These are phyloP conservation scores for Parachaetomium inaequale DNA, from an alignment of 495 filamentous ascomycete genomes.

Conservation along the genomic window DNA sequence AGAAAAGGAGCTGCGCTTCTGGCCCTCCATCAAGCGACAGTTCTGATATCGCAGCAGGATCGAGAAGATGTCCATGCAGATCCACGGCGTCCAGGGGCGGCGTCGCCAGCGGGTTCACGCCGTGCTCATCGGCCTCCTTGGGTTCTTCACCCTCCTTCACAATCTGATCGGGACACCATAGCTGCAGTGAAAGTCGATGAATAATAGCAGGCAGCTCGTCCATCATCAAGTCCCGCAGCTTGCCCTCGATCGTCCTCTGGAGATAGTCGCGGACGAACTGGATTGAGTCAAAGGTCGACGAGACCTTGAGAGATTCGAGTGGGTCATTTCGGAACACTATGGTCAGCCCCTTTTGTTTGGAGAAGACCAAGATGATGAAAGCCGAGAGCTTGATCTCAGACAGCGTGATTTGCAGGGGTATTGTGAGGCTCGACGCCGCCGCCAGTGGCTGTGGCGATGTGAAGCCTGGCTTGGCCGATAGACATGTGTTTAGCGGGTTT, in stretches of 20 bases:
- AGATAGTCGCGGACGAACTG: slow-evolving; percentile 96
- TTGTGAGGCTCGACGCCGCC: slow-evolving; percentile 87
- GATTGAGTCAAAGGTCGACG: slow-evolving; percentile 97
- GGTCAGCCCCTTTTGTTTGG: slow-evolving; percentile 91
- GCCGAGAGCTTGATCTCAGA: slow-evolving; percentile 96
- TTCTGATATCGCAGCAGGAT: slow-evolving; percentile 67
- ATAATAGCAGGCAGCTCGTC: slow-evolving; percentile 96
- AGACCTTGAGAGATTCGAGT: slow-evolving; percentile 95
- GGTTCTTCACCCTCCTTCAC: slow-evolving; percentile 50
- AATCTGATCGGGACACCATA: slow-evolving; percentile 87
- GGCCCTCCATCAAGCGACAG: slow-evolving; percentile 70
- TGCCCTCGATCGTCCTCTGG: slow-evolving; percentile 93
- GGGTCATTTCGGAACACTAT: slow-evolving; percentile 98
- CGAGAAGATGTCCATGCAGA: slow-evolving; percentile 68
- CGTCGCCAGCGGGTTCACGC: slow-evolving; percentile 73
- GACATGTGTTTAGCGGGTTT: slow-evolving; percentile 93
- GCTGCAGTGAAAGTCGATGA: slow-evolving; percentile 79
- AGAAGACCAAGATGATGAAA: slow-evolving; percentile 96
- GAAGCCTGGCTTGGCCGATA: slow-evolving; percentile 85
- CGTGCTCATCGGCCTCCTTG: slow-evolving; percentile 48
- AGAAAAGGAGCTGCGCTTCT: slow-evolving; percentile 80
- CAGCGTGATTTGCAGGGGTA: slow-evolving; percentile 91
- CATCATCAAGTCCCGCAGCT: slow-evolving; percentile 89
- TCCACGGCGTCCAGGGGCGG: slow-evolving; percentile 77
- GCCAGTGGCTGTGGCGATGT: slow-evolving; percentile 91